Percentiles rank a stretch among this genome's conserved stretches.
Conservation (phyloP, 345 rosid species). For the Dovyalis caffra region DNA sequence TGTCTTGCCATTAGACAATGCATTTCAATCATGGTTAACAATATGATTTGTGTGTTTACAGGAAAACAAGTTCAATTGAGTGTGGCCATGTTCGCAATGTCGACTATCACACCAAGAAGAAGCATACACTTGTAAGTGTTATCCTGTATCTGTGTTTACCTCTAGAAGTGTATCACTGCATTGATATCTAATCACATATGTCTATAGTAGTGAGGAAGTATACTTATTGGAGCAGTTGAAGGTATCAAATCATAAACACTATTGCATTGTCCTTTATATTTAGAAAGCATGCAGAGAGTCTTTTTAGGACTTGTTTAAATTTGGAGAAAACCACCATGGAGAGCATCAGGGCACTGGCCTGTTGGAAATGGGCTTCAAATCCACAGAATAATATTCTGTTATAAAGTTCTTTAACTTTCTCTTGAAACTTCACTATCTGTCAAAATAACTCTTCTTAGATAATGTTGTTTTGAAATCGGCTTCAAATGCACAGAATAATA, state of each 20-base stretch:
- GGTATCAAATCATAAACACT: not conserved
- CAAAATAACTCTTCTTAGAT: not conserved
- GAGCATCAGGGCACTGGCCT: not conserved
- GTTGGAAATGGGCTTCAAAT: not conserved
- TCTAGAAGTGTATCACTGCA: too few relatives aligned
- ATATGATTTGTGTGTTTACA: slow-evolving; percentile 25
- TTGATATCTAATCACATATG: too few relatives aligned
- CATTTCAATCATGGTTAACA: not conserved
- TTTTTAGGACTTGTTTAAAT: not conserved
- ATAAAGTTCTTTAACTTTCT: not conserved
- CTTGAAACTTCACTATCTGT: not conserved
- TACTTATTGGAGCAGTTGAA: not conserved
- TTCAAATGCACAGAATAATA: not conserved
- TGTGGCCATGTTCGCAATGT: slow-evolving; percentile 57
- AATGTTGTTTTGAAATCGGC: not conserved
- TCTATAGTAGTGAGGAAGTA: not conserved
- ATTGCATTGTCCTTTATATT: too few relatives aligned
- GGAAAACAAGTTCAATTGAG: slow-evolving; percentile 72
- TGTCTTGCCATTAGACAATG: slow-evolving; percentile 2
- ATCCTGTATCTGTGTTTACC: not conserved
- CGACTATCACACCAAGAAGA: slow-evolving; percentile 62
- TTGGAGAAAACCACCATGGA: not conserved
- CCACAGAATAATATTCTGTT: not conserved
- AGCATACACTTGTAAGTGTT: slow-evolving; percentile 65
- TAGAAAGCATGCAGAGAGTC: too few relatives aligned